Conservation (phyloP, 768 basidiomycete species). For the Russula earlei region DNA sequence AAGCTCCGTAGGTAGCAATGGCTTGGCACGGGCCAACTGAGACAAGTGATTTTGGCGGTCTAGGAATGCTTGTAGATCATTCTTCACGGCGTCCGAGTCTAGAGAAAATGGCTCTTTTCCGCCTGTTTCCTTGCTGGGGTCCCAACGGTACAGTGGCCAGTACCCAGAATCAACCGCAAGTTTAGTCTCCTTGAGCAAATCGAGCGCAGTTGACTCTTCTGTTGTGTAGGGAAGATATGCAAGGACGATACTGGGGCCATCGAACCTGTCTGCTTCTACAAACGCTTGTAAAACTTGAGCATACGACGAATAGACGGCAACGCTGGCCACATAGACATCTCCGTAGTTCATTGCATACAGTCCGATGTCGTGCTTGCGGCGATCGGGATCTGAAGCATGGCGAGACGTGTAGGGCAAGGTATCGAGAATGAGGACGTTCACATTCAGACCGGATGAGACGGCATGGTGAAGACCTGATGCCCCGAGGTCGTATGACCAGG, state of each 20-base stretch:
- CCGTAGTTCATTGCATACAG: slow-evolving; percentile 99
- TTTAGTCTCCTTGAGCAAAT: slow-evolving; percentile 95
- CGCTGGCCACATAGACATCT: slow-evolving; percentile 89
- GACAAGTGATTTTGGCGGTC: slow-evolving; percentile 95
- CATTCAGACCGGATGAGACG: slow-evolving; percentile 80
- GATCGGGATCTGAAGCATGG: slow-evolving; percentile 53
- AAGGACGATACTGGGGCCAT: slow-evolving; percentile 85
- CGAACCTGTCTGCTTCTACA: slow-evolving; percentile 81
- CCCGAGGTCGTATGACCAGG: slow-evolving; percentile 96
- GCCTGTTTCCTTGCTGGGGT: slow-evolving; percentile 69
- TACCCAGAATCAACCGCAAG: slow-evolving; percentile 92
- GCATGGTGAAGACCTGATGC: slow-evolving; percentile 92
- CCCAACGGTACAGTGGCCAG: slow-evolving; percentile 98
- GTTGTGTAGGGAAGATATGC: slow-evolving; percentile 87
- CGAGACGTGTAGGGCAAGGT: slow-evolving; percentile 81
- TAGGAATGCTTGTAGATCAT: slow-evolving; percentile 86
- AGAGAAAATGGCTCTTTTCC: slow-evolving; percentile 84
- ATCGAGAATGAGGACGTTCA: slow-evolving; percentile 95
- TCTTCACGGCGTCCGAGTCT: slow-evolving; percentile 90
- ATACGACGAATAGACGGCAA: slow-evolving; percentile 94
- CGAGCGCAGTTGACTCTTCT: slow-evolving; percentile 71
- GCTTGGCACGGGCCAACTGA: slow-evolving; percentile 76
- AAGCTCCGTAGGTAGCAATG: slow-evolving; percentile 71
- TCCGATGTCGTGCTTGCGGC: slow-evolving; percentile 92
- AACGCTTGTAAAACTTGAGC: slow-evolving; percentile 87